Evolutionary conservation across 129 eudicot genomes (phyloP).

Genomic region (Escallonia rubra): DNA sequence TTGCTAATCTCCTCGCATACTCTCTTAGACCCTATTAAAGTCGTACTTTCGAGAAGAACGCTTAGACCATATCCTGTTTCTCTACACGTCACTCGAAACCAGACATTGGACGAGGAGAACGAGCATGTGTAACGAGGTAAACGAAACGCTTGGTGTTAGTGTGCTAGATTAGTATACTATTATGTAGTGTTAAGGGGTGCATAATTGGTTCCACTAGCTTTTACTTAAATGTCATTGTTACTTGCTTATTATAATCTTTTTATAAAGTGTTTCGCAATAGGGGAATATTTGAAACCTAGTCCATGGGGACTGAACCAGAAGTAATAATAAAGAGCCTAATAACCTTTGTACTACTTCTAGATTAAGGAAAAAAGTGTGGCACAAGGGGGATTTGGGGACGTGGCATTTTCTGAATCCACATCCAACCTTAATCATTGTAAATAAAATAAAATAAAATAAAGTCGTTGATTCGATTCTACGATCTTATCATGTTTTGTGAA

Average conservation of each 20-base stretch:
- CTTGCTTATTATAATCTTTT: not conserved
- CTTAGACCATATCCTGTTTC: too few species aligned
- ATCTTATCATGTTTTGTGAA: slow-evolving; percentile 8
- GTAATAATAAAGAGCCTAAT: slow-evolving; percentile 3
- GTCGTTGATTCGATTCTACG: not conserved
- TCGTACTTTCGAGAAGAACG: too few species aligned
- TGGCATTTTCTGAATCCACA: slow-evolving; percentile 15
- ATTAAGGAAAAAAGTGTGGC: slow-evolving; percentile 18
- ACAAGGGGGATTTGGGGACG: slow-evolving; percentile 25
- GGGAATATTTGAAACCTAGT: slow-evolving; percentile 58
- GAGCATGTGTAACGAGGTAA: too few species aligned
- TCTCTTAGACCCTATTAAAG: too few species aligned
- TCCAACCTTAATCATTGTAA: not conserved
- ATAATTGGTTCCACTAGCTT: slow-evolving; percentile 81
- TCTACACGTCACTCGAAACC: too few species aligned
- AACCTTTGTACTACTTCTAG: slow-evolving; percentile 41
- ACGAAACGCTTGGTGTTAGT: slow-evolving; percentile 9
- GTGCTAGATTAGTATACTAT: slow-evolving; percentile 22
- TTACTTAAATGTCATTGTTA: slow-evolving; percentile 37
- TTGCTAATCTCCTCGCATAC: too few species aligned
- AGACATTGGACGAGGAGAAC: too few species aligned
- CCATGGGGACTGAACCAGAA: slow-evolving; percentile 71
- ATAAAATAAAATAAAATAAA: not conserved
- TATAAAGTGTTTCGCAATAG: too few species aligned
- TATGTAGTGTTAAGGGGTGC: slow-evolving; percentile 15